Conservation (phyloP, 768 basidiomycete genomes). For the Chalciporus chontae region DNA sequence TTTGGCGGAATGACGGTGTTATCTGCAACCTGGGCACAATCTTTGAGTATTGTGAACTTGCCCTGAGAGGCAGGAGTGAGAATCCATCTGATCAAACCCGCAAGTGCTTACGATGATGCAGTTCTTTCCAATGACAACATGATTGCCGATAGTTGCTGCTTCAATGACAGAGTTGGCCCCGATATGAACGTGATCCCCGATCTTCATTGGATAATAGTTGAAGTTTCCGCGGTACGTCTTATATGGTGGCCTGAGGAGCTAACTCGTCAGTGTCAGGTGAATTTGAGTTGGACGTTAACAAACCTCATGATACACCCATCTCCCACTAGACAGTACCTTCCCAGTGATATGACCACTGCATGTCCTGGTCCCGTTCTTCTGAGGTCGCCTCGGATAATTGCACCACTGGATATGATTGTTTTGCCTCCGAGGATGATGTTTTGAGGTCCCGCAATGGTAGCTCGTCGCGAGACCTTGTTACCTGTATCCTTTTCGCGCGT, state of each 20-base stretch:
- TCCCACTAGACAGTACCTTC: constrained; percentile 88
- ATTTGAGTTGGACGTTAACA: constrained; percentile 13
- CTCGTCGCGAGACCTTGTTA: constrained; percentile 92
- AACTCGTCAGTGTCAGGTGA: not conserved
- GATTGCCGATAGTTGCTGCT: constrained; percentile 90
- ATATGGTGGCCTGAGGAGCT: constrained; percentile 63
- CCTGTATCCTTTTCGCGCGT: constrained; percentile 71
- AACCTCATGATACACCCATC: constrained; percentile 88
- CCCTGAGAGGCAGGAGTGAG: constrained; percentile 49
- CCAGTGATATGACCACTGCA: constrained; percentile 90
- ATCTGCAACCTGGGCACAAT: constrained; percentile 87
- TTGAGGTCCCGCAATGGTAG: constrained; percentile 88
- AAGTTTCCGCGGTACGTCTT: constrained; percentile 88
- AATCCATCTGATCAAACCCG: not conserved
- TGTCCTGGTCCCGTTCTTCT: constrained; percentile 86
- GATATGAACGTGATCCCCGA: constrained; percentile 93
- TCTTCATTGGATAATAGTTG: constrained; percentile 98
- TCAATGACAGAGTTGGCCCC: constrained; percentile 88
- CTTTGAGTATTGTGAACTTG: constrained; percentile 95
- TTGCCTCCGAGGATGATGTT: constrained; percentile 98
- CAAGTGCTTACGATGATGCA: constrained; percentile 76
- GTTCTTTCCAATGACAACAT: constrained; percentile 93
- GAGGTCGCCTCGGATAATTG: constrained; percentile 92
- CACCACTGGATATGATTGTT: constrained; percentile 87
- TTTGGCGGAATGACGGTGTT: constrained; percentile 88